These are phyloP conservation scores for Pistacia integerrima DNA, from an alignment of 345 rosid species.

Conservation along the genomic window DNA sequence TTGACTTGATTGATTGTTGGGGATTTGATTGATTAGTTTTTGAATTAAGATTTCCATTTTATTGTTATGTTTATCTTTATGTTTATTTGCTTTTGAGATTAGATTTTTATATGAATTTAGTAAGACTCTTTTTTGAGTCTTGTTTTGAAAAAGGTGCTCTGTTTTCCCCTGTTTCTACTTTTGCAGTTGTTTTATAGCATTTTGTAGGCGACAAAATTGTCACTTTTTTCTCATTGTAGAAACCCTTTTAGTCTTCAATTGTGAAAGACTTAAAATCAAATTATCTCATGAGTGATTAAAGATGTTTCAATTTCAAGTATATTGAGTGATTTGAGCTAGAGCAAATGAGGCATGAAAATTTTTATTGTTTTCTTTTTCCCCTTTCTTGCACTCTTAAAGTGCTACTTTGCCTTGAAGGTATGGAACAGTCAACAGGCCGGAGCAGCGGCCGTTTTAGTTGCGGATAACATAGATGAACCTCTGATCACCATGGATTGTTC, in stretches of 20 bases:
- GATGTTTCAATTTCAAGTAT: background rate
- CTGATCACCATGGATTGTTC: conserved; percentile 95
- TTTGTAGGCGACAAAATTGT: too few relatives aligned
- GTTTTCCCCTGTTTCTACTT: conserved; percentile 1
- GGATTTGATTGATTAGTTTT: too few relatives aligned
- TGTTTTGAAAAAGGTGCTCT: conserved; percentile 2
- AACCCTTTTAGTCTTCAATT: background rate
- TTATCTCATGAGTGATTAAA: background rate
- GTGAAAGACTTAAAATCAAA: background rate
- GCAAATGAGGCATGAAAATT: background rate
- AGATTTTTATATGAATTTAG: background rate
- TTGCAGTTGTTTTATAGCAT: too few relatives aligned
- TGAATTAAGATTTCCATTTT: too few relatives aligned
- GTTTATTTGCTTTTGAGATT: too few relatives aligned
- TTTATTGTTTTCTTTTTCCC: background rate
- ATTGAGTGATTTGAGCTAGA: background rate
- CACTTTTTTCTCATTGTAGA: too few relatives aligned
- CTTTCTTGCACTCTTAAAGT: conserved; percentile 35
- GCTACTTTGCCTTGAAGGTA: conserved; percentile 86
- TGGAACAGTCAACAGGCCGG: conserved; percentile 92
- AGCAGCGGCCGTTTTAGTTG: conserved; percentile 84
- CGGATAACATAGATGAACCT: conserved; percentile 70
- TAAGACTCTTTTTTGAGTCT: background rate
- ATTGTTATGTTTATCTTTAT: too few relatives aligned
- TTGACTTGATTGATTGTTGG: too few relatives aligned